phyloP scores from a whole-genome alignment of 202 grass and related monocot genomes.

The Tripidium arundinaceum region DNA sequence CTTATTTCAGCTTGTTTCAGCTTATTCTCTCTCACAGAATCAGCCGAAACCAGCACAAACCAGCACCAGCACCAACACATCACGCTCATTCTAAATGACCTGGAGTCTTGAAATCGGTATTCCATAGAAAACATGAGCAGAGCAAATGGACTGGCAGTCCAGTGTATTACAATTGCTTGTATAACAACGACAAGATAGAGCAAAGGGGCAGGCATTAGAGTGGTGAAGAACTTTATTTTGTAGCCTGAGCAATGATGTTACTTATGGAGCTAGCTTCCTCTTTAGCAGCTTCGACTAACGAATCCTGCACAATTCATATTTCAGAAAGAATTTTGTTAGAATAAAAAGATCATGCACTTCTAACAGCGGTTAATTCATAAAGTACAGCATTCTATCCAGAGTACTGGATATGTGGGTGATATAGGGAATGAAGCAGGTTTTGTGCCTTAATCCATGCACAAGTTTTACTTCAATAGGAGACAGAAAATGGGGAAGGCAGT shows the following conservation, averaged over 20 bases:
- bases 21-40: too few species aligned
- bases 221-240: slow-evolving; percentile 40
- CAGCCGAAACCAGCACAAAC: too few species aligned
- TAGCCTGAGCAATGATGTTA: slow-evolving; percentile 86
- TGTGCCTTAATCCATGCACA: background rate
- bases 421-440: background rate
- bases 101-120: background rate
- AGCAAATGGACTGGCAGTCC: background rate
- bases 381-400: background rate
- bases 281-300: slow-evolving; percentile 81
- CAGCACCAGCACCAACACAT: too few species aligned
- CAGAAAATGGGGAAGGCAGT: background rate
- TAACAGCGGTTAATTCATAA: background rate
- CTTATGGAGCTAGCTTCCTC: slow-evolving; percentile 86
- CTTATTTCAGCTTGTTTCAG: too few species aligned
- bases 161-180: slow-evolving; percentile 20
- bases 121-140: background rate
- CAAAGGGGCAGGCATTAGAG: background rate
- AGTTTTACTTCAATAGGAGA: background rate
- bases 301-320: slow-evolving; percentile 40
- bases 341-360: slow-evolving; percentile 5
- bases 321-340: background rate
- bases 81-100: slow-evolving; percentile 2
- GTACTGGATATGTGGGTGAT: background rate
- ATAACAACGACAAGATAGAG: background rate